Evolutionary conservation across 495 filamentous ascomycete genomes (phyloP).

Genomic region (Acidomyces sp.): DNA sequence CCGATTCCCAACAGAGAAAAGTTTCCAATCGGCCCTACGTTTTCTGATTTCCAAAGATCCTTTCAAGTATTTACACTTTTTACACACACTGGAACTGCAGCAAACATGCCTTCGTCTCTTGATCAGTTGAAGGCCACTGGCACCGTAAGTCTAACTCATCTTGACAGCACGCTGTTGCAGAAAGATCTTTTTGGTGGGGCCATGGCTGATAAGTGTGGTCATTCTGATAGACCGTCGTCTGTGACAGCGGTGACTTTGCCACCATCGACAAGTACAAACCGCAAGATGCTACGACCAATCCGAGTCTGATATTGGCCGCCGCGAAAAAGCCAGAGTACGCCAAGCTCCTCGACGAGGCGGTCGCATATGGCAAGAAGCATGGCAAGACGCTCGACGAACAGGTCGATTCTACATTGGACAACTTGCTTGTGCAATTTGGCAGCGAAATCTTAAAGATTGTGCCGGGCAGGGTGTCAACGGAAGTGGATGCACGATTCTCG

Average conservation of each 20-base stretch:
- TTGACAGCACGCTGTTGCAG: too few species aligned
- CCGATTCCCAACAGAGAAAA: too few species aligned
- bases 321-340: conserved; percentile 98
- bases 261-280: conserved; percentile 99
- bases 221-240: conserved; percentile 63
- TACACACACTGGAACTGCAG: too few species aligned
- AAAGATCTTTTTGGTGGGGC: too few species aligned
- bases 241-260: conserved; percentile 77
- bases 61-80: too few species aligned
- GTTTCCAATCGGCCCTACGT: too few species aligned
- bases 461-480: conserved; percentile 94
- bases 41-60: too few species aligned
- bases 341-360: conserved; percentile 73
- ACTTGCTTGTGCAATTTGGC: conserved; percentile 93
- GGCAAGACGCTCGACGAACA: conserved; percentile 43
- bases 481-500: conserved; percentile 93
- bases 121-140: conserved; percentile 93
- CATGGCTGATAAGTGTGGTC: too few species aligned
- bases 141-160: conserved; percentile 54
- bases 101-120: conserved; percentile 65
- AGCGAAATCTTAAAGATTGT: conserved; percentile 94
- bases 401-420: conserved; percentile 44
- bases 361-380: conserved; percentile 71
- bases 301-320: conserved; percentile 90
- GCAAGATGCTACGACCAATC: conserved; percentile 99